These are phyloP conservation scores for Xylaria scruposa DNA, from an alignment of 495 filamentous ascomycete species.

Conservation along the genomic window DNA sequence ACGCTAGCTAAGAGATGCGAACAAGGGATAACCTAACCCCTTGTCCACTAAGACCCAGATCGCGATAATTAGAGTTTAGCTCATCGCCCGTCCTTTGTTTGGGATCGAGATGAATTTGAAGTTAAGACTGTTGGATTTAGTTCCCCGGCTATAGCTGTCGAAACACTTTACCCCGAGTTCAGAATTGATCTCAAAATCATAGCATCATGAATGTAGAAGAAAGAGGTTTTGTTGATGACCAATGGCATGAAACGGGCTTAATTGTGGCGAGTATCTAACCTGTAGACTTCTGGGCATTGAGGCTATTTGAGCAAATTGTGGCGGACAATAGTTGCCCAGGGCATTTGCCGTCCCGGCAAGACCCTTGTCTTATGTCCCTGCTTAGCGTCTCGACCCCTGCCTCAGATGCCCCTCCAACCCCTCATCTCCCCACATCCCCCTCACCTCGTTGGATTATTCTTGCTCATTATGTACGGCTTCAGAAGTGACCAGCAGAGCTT, in stretches of 20 bases:
- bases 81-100: neutral
- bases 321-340: conserved; percentile 17
- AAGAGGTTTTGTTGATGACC: neutral
- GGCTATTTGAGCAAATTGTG: conserved; percentile 61
- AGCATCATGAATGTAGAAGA: neutral
- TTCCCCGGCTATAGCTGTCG: neutral
- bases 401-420: neutral
- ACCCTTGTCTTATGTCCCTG: neutral
- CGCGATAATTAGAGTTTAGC: neutral
- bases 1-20: conserved; percentile 6
- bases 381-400: neutral
- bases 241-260: neutral
- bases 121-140: neutral
- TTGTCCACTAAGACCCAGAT: neutral
- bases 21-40: conserved; percentile 3
- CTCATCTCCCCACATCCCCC: neutral
- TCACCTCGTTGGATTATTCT: neutral
- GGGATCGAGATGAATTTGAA: too few relatives aligned
- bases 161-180: neutral
- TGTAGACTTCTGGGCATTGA: conserved; percentile 36
- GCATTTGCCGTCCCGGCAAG: conserved; percentile 7
- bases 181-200: too few relatives aligned
- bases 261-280: neutral
- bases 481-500: neutral
- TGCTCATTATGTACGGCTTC: conserved; percentile 3